Evolutionary conservation across 2,329 filamentous ascomycete genomes (phyloP), one percentile per base, ranked within the genome.

Genomic region (Aspergillus sp.): DNA sequence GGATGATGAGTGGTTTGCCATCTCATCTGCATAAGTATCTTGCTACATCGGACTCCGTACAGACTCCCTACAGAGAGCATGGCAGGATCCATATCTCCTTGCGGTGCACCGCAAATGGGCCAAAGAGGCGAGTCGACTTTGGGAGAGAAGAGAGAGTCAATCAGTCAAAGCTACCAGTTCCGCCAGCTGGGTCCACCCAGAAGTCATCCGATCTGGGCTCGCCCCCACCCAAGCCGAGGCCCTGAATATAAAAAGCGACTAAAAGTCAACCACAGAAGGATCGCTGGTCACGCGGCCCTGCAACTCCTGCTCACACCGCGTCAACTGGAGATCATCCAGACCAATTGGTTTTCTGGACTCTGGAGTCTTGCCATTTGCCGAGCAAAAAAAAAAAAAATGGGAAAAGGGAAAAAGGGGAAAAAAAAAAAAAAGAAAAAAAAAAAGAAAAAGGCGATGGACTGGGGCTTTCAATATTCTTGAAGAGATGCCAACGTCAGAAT

Each of bases 201-300:
- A 54, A 56, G 59, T 62, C 60, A 62, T 61, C 60, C 45, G 60
- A 62, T 62, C 61, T 60, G 50, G 42, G 42, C 41, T 52, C 3
- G 56, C 56, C 58, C 27, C 64, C 62, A 64, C 60, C 22, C 24
- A 48, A 61, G 60, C 62, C 60, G 61, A 59, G 60, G 58, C 51
- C 48, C 47, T 58, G 49, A 22, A 51, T 30, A 22, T 48, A 30
- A 30, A 30, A 30, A 30, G 27, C 27, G 27, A 30, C 27, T 30
- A 30, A 11, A 30, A 30, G 27, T 30, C 27, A 30, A 30, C 27
- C 9, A 9, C 27, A 42, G 51, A 24, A 44, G 59, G 63, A 62
- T 60, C 53, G 55, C 63, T 57, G 59, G 63, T 65, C 64, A 66
- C 61, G 59, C 61, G 62, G 37, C 53, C 55, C 50, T 47, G 42